Base-by-base conservation (phyloP, 306 rosid genomes). In the Urtica urens region DNA sequence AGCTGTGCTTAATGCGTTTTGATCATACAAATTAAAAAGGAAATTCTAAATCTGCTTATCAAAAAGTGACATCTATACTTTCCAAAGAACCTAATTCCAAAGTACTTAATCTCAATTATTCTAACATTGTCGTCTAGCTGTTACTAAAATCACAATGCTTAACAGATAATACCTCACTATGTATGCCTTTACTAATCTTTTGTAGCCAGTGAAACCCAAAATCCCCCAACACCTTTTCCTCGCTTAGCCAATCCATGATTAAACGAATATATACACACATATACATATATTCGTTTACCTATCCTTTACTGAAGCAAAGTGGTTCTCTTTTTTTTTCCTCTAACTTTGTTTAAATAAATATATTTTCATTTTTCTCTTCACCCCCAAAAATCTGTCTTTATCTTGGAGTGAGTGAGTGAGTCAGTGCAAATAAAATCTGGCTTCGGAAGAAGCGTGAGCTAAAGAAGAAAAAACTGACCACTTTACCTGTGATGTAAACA, bases 161-260 rank as follows among this genome's bases (percentile, higher is more conserved):
- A 70, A 67, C 78, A 72, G 78, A 67, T 64, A 57, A 62, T 74
- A 57, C 65, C 50, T 73, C 78, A 79, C 71, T 69, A 42, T 17
- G 12, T 16, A 44, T n/a, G 33, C n/a, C 18, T 39, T 31, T 23
- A 50, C 39, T 34, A 18, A 20, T 33, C 45, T 46, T 48, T 53
- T 59, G 49, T 64, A 70, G 28, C 38, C 48, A 18, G 46, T 40
- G 58, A 38, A 64, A 39, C 19, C 29, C 46, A 23, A 49, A 51
- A 53, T 41, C 24, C 35, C 29, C 26, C 1, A 19, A 46, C 17
- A 15, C 11, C 63, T 38, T 45, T 33, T 53, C 53, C 41, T 57
- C n/a, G n/a, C 58, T 41, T 67, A 57, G 43, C 72, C 72, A 60
- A 75, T 78, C 68, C 77, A 78, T 74, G 94, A 68, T 76, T 74